Base-by-base conservation (phyloP, 192 early-diverging fungal species). In the Backusella sp. region DNA sequence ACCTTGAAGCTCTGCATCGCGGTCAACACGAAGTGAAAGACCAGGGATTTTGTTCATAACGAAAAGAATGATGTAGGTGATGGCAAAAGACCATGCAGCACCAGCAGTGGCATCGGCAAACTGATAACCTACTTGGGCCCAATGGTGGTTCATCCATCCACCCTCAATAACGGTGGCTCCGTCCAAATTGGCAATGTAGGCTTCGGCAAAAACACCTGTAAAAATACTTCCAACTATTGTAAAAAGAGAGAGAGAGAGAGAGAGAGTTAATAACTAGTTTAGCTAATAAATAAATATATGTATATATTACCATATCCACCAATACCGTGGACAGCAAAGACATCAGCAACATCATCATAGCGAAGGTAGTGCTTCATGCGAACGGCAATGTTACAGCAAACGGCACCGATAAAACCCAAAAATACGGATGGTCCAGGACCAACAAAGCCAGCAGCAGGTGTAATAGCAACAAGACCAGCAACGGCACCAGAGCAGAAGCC, bases 401-500 rank as follows among this genome's bases (percentile, higher is more conserved):
- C 71, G 30, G 90, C 93, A 59, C 90, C 88, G 26, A 93, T 73
- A 46, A 90, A 85, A 28, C 97, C 96, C 78, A 94, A 93, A 2
- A 94, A 90, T 59, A 97, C 82, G 37, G 91, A 86, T 17, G 94
- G 86, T 81, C 91, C 92, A 4, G 93, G 91, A 0, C 90, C 85
- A 68, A 99, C 95, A 77, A 88, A 97, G 7, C 96, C 97, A 19
- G 94, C 91, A 30, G 88, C 95, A 0, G 97, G 96, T 5, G 97
- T 98, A 72, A 98, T 96, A 35, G 94, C 91, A 12, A 97, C 97
- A 41, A 99, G 79, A 11, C 94, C 97, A 32, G 95, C 88, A 26
- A 99, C 90, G 17, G 93, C 96, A 66, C 97, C 97, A n/a, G 95
- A 96, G 83, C 97, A 99, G 83, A 95, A 97, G 21, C 93, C 95